A percentile compares a stretch with the other conserved stretches of the same genome.
Conservation (phyloP, 2,329 filamentous ascomycete genomes). For the Epichloe amarillans region DNA sequence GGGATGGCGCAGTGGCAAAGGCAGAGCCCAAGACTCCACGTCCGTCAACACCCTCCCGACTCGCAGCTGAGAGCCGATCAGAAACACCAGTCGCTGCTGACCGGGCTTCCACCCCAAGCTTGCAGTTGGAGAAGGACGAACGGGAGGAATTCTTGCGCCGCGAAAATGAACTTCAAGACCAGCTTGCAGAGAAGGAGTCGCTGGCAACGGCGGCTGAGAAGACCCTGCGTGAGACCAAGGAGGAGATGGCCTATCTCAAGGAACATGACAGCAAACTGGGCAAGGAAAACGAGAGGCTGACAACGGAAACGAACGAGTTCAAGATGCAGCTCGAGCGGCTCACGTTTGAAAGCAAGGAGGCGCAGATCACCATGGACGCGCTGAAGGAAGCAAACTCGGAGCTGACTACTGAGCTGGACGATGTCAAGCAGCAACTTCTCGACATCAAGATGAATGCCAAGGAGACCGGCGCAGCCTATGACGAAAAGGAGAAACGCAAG, state of each 20-base stretch:
- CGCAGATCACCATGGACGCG: constrained; percentile 92
- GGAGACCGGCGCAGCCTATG: constrained; percentile 76
- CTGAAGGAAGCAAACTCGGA: constrained; percentile 93
- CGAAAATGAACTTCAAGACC: constrained; percentile 95
- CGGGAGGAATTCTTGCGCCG: constrained; percentile 88
- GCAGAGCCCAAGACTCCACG: constrained; percentile 31
- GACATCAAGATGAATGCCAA: constrained; percentile 95
- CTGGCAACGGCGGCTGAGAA: constrained; percentile 69
- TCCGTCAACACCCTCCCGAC: constrained; percentile 38
- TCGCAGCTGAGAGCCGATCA: constrained; percentile 43
- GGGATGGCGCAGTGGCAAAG: constrained; percentile 31
- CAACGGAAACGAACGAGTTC: constrained; percentile 76
- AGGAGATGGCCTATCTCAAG: constrained; percentile 74
- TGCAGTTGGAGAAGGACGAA: constrained; percentile 89
- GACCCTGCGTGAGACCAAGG: constrained; percentile 66
- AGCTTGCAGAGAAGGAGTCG: constrained; percentile 84
- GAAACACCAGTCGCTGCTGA: constrained; percentile 60
- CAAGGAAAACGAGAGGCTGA: constrained; percentile 82
- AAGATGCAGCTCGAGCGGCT: constrained; percentile 96
- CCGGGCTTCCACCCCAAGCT: constrained; percentile 71
- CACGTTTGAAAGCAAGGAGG: constrained; percentile 92
- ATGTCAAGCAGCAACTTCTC: constrained; percentile 88
- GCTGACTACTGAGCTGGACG: constrained; percentile 81
- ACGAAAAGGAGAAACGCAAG: constrained; percentile 98
- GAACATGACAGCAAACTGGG: constrained; percentile 72